Evolutionary conservation across 371 early-diverging fungal genomes (phyloP).

Genomic region (Actinomortierella ambigua): DNA sequence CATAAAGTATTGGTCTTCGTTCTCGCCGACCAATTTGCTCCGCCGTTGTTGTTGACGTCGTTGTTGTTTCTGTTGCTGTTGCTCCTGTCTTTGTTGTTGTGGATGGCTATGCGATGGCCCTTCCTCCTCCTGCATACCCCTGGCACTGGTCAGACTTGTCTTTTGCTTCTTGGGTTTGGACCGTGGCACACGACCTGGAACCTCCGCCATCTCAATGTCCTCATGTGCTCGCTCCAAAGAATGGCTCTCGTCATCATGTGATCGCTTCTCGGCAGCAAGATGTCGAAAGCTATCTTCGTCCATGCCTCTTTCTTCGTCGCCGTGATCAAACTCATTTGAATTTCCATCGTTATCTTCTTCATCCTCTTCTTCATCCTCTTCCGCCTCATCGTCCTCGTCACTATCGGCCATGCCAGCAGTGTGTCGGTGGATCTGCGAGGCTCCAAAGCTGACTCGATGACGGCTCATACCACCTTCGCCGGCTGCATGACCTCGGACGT

Average conservation of each 20-base stretch:
- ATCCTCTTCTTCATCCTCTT: constrained; percentile 1
- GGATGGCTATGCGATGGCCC: background rate
- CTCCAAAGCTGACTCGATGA: constrained; percentile 19
- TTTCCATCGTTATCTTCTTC: background rate
- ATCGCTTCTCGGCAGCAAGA: no score
- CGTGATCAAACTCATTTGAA: background rate
- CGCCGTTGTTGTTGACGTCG: background rate
- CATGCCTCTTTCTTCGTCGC: background rate
- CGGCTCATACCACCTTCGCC: background rate
- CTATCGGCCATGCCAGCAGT: constrained; percentile 4
- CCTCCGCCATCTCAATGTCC: constrained; percentile 19
- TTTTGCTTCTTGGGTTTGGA: constrained; percentile 28
- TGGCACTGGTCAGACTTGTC: background rate
- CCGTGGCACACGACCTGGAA: background rate
- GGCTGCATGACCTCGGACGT: no score
- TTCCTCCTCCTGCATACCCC: background rate
- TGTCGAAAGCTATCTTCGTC: background rate
- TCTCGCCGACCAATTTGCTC: background rate
- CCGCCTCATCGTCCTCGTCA: constrained; percentile 4
- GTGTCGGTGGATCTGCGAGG: background rate
- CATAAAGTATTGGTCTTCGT: constrained; percentile 1
- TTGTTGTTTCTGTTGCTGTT: no score
- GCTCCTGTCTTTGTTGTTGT: background rate
- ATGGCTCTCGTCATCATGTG: no score
- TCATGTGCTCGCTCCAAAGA: constrained; percentile 8